These are phyloP conservation scores for Plectosphaerella sp. DNA, from an alignment of 2,329 filamentous ascomycete species.

Conservation along the genomic window DNA sequence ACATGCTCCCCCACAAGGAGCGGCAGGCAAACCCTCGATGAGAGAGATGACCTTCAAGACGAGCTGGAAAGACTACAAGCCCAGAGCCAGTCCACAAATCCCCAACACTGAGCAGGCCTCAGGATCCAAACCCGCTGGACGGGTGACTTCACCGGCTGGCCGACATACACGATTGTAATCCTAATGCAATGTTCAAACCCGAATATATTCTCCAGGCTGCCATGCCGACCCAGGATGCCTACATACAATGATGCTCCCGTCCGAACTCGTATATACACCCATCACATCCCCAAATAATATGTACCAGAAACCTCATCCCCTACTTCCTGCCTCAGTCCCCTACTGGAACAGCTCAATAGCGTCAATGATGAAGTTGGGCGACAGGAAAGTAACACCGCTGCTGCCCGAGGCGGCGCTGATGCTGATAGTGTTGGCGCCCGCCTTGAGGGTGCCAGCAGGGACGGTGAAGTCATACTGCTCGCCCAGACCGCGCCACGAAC, in stretches of 20 bases:
- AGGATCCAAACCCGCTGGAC: too few species aligned
- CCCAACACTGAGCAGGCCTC: too few species aligned
- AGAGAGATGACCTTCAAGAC: not conserved
- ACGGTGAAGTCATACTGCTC: slow-evolving; percentile 62
- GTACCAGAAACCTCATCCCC: not conserved
- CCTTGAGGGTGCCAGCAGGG: slow-evolving; percentile 52
- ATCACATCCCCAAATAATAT: not conserved
- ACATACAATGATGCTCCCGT: not conserved
- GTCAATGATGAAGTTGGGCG: slow-evolving; percentile 44
- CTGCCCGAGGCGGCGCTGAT: slow-evolving; percentile 57
- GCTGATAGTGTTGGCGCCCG: slow-evolving; percentile 60
- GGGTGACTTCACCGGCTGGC: too few species aligned
- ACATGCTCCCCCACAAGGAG: too few species aligned
- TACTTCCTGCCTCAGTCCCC: too few species aligned
- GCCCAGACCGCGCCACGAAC: slow-evolving; percentile 58
- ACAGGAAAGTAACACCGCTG: slow-evolving; percentile 48
- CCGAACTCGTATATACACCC: not conserved
- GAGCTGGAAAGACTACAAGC: too few species aligned
- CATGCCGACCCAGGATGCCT: too few species aligned
- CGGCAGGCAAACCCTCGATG: not conserved
- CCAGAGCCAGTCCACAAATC: too few species aligned
- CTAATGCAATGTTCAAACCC: not conserved
- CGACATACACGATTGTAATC: not conserved
- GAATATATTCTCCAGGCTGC: not conserved
- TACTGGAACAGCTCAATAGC: slow-evolving; percentile 10